Conservation (phyloP, 2,329 filamentous ascomycete genomes). For the Fusarium cicatricum region DNA sequence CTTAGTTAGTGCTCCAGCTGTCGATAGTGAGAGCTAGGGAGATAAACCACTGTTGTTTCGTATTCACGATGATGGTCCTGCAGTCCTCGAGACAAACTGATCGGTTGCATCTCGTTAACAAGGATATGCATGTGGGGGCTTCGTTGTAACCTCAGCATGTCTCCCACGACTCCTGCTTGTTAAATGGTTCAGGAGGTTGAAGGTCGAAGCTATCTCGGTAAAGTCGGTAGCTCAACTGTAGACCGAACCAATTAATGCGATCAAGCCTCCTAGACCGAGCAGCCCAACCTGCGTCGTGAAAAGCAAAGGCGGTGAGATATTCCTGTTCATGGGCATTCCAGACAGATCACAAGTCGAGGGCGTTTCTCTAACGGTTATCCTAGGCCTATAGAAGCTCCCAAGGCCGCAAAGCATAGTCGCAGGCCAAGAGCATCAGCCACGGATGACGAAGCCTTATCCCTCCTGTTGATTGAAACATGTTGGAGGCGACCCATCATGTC, state of each 20-base stretch:
- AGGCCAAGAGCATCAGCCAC: slow-evolving; percentile 13
- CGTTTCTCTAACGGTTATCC: background rate
- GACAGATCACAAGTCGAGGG: slow-evolving; percentile 3
- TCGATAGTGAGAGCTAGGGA: slow-evolving; percentile 14
- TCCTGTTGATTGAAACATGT: no score
- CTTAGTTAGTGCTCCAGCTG: slow-evolving; percentile 3
- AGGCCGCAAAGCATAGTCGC: background rate
- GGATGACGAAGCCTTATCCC: background rate
- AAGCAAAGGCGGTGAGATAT: slow-evolving; percentile 26
- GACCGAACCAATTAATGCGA: background rate
- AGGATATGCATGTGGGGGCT: background rate
- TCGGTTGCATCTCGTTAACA: background rate
- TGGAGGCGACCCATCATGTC: slow-evolving; percentile 1
- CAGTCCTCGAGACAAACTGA: slow-evolving; percentile 7
- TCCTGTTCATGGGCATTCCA: slow-evolving; percentile 5
- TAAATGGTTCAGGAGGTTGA: no score
- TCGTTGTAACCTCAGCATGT: slow-evolving; percentile 8
- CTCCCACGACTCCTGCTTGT: no score
- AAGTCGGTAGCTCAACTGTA: slow-evolving; percentile 7
- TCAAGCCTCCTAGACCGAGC: background rate
- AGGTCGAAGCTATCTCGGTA: no score
- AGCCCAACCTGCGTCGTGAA: background rate
- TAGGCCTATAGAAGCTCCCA: background rate
- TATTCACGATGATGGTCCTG: slow-evolving; percentile 1
- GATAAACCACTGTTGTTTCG: slow-evolving; percentile 6